Base-by-base conservation (phyloP, 2,329 filamentous ascomycete species). In the Neocucurbitaria cava region DNA sequence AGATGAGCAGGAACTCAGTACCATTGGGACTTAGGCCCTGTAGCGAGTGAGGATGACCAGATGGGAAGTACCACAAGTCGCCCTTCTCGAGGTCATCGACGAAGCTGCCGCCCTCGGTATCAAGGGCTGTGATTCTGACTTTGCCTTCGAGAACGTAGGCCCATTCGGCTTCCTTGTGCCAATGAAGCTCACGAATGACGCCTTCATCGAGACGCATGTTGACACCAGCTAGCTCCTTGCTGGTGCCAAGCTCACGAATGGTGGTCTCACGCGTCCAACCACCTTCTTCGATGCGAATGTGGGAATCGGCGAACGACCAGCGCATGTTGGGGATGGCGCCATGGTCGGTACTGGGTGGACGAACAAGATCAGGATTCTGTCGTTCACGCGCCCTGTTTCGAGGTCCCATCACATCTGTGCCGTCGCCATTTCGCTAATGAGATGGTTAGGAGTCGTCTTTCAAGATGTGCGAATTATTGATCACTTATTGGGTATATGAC, bases 121-220 rank as follows among this genome's bases (percentile, higher is more conserved):
- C 89, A 17, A 92, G 82, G 0, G 87, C 89, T 0, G 89, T 91
- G 46, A 92, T 84, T 48, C 89, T 85, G 18, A 90, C 88, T 54
- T 83, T 81, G 46, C 89, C 89, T 52, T 88, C 85, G 0, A 92
- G 82, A 2, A 92, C 86, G 58, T 89, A 91, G 0, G 87, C 88
- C 89, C 89, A 92, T 69, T 92, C 89, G 33, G 88, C 89, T 71
- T 91, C 87, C 64, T 89, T 90, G 79, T 92, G 89, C 89, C 89
- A 92, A 70, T 92, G 89, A 8, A 92, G 80, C 72, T 92, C 89
- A 24, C 89, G 87, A 63, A 90, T 90, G 28, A 88, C 89, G 31
- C 89, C 88, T 59, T 85, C 77, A 35, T 88, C 89, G 2, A 92
- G 84, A 10, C 89, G 84, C 89, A 92, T 92, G 72, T 92, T 91